These are phyloP conservation scores for Talaromyces sp. DNA, from an alignment of 2,329 filamentous ascomycete species.

Conservation along the genomic window DNA sequence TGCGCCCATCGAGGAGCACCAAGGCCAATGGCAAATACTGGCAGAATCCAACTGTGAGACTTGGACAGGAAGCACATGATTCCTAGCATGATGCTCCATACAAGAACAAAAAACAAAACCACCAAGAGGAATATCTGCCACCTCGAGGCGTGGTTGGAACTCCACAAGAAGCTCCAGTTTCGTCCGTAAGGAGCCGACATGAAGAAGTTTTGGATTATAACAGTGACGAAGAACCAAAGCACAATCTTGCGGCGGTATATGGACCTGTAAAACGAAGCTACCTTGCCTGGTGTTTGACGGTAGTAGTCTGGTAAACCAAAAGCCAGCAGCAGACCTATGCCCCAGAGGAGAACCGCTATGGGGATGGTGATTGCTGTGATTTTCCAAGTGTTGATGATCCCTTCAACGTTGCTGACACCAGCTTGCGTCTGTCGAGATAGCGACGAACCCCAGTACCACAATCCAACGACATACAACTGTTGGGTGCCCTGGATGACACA, in stretches of 20 bases:
- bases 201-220: constrained; percentile 63
- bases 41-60: constrained; percentile 61
- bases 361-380: constrained; percentile 54
- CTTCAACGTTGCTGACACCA: constrained; percentile 34
- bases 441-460: constrained; percentile 61
- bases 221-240: constrained; percentile 61
- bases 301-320: constrained; percentile 63
- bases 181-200: constrained; percentile 61
- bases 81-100: constrained; percentile 46
- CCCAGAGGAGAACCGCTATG: constrained; percentile 53
- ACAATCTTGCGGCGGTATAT: constrained; percentile 60
- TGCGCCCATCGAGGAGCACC: constrained; percentile 62
- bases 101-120: constrained; percentile 44
- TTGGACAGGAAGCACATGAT: constrained; percentile 46
- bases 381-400: constrained; percentile 39
- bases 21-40: constrained; percentile 62
- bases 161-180: constrained; percentile 62
- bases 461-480: constrained; percentile 58
- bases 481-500: constrained; percentile 63
- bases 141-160: constrained; percentile 48
- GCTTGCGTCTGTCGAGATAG: constrained; percentile 25
- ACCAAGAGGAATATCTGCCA: constrained; percentile 54
- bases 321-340: constrained; percentile 51
- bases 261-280: constrained; percentile 61
- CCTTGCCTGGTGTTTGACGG: constrained; percentile 57